Base-by-base conservation (phyloP, 176 grass and related monocot species). In the Zizania latifolia region DNA sequence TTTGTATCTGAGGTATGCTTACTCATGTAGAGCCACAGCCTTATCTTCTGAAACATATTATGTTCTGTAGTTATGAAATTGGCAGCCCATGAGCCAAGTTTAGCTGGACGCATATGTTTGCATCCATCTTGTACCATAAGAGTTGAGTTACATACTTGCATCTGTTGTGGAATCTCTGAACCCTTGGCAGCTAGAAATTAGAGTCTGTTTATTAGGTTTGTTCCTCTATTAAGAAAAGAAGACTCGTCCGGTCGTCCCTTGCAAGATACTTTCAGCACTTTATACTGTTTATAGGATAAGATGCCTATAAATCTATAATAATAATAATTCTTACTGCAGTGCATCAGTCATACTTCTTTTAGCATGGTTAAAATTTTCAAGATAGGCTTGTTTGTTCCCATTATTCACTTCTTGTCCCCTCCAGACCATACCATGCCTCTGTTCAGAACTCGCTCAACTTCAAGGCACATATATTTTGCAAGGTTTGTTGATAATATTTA, bases 391-490 rank as follows among this genome's bases (percentile, higher is more conserved):
- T 48, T 17, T 84, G 11, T 45, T 68, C 48, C 21, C 71, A 72
- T 14, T 83, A 34, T 79, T 51, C 33, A 75, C 69, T 84, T 73
- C 21, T 78, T 79, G 56, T 71, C 50, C 54, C 46, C 57, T 94
- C 57, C 86, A 94, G 95, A 94, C 82, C 75, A 99, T 99, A 88
- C 95, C 95, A 79, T 80, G 91, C n/a, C 82, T 94, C 22, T 99
- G 91, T 76, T 92, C 84, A 79, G 95, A 99, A 82, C 91, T 94
- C 78, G 95, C 95, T 79, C 91, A 99, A 78, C 95, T 99, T 87
- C 95, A 99, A 86, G 95, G 92, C 79, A 99, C 95, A 41, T 99
- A 94, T 93, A 99, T 99, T 68, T 86, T 99, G 85, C 91, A 99
- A 88, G 95, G 95, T 99, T 79, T 78, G 65, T 66, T 27, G n/a